Percentiles rank a stretch among this genome's conserved stretches.
Conservation (phyloP, 2,329 filamentous ascomycete genomes). For the Colletotrichum incanum region DNA sequence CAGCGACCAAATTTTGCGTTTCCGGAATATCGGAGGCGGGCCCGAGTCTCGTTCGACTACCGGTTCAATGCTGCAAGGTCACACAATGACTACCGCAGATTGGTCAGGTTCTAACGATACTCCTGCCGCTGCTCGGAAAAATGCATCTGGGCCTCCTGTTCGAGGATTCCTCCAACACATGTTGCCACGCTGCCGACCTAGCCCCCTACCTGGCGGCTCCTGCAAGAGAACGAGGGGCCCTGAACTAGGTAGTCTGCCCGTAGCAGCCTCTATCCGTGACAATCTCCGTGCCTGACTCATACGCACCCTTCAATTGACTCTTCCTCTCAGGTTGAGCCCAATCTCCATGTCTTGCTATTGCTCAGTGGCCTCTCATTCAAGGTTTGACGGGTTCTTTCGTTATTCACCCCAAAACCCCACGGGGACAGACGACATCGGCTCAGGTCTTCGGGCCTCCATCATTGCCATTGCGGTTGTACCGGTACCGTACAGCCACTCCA, state of each 20-base stretch:
- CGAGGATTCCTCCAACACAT: neutral
- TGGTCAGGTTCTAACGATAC: neutral
- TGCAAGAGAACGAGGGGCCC: constrained; percentile 9
- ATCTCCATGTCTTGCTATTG: neutral
- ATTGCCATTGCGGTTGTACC: neutral
- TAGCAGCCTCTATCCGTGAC: constrained; percentile 28
- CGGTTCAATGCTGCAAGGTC: constrained; percentile 19
- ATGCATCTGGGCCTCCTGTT: constrained; percentile 4
- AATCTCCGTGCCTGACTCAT: constrained; percentile 35
- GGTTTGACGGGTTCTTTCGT: neutral
- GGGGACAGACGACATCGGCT: constrained; percentile 7
- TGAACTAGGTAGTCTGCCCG: constrained; percentile 18
- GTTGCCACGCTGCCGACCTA: constrained; percentile 4
- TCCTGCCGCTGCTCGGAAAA: neutral
- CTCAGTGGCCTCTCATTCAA: neutral
- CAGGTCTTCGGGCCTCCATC: constrained; percentile 16
- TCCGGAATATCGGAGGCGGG: constrained; percentile 41
- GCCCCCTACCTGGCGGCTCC: neutral
- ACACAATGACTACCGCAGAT: constrained; percentile 1
- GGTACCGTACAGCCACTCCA: constrained; percentile 11
- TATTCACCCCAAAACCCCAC: neutral
- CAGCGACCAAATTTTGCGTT: constrained; percentile 39
- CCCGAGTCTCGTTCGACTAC: constrained; percentile 33
- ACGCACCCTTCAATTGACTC: constrained; percentile 12
- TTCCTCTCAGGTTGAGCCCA: constrained; percentile 12